These are phyloP conservation scores for Fonsecaea pedrosoi DNA, from an alignment of 2,329 filamentous ascomycete species.

Conservation along the genomic window DNA sequence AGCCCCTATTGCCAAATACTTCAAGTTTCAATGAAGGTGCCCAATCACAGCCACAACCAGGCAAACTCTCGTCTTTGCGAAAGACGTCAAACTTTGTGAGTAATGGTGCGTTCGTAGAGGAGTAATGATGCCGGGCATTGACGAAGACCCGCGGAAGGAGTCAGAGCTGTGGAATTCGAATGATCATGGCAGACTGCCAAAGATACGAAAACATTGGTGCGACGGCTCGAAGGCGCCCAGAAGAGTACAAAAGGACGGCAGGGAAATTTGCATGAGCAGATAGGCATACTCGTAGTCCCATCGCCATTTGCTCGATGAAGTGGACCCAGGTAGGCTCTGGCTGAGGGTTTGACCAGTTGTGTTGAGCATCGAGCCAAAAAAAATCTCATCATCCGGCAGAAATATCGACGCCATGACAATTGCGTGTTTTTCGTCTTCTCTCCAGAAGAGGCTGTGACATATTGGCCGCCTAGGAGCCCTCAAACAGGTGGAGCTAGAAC, in stretches of 20 bases:
- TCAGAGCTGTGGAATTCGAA: not conserved
- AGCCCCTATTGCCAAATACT: not conserved
- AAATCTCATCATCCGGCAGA: not conserved
- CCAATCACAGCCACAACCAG: constrained; percentile 1
- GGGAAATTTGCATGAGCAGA: not conserved
- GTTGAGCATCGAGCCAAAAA: not conserved
- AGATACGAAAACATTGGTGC: not conserved
- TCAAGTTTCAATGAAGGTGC: not conserved
- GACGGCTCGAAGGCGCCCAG: not conserved
- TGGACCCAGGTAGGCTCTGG: not conserved
- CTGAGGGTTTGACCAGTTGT: not conserved
- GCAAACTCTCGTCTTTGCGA: not conserved
- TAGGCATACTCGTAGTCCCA: not conserved
- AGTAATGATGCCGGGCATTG: not conserved
- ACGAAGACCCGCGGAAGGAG: not conserved
- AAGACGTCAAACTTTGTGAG: not conserved
- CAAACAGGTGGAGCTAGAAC: not conserved
- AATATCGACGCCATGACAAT: not conserved
- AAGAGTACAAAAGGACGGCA: not conserved
- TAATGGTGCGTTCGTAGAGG: not conserved
- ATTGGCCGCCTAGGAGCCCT: not conserved
- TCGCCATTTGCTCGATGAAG: not conserved
- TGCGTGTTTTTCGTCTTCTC: not conserved
- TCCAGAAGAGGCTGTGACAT: not conserved
- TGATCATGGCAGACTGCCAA: not conserved